Evolutionary conservation across 257 asterid genomes (phyloP), one percentile per base, ranked within the genome.

Genomic region (Catharanthus roseus): DNA sequence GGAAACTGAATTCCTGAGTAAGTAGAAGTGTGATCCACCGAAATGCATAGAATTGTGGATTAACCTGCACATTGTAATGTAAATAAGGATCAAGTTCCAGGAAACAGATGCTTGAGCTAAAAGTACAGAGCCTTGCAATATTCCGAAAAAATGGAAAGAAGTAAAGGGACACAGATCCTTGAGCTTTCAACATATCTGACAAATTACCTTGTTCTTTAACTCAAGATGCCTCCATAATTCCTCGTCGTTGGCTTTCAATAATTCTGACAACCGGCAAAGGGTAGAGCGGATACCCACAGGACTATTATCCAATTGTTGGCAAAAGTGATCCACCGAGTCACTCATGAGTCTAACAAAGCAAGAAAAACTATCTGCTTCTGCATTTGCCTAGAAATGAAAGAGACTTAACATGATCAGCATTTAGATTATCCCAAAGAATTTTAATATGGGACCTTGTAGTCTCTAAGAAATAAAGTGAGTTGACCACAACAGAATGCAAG

Each of bases 211-310:
- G 63, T 67, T 71, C 41, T 31, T 72, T 19, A 65, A 60, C 72
- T 77, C 73, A 38, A 77, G 80, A 71, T 77, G 80, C 50, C 64
- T 73, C 80, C 80, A 77, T 72, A 71, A 47, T 50, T 71, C 74
- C 69, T 66, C 60, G n/a, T 71, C 77, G 49, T 28, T 76, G 76
- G 64, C 68, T 65, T 76, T 76, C 16, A 76, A 65, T 39, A 76
- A 54, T 65, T 56, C 72, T 18, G 76, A 76, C 57, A 76, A 63
- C 69, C 57, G 51, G 12, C 10, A 66, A 77, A 77, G 77, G 0
- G 80, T 77, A 23, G 80, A 47, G 34, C 45, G 70, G 39, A 77
- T 77, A 36, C 80, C 80, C 74, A 9, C 13, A 0, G 73, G 68
- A 57, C 77, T 77, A 53, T 72, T 71, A 65, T 71, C 80, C 26